phyloP scores from a whole-genome alignment of 106 monocot genomes.

The Dendrobium huoshanense region DNA sequence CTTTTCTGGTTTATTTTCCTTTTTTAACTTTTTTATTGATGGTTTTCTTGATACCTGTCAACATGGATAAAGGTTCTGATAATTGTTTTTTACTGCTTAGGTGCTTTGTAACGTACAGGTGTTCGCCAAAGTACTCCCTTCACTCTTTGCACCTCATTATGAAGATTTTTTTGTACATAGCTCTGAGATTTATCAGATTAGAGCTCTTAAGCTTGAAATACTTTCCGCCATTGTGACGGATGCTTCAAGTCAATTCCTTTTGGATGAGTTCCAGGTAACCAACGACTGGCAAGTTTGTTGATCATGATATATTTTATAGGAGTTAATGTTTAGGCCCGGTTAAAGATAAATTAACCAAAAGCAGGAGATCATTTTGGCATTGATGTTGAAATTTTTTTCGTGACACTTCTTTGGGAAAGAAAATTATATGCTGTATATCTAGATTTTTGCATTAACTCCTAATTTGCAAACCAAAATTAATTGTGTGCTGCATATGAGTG shows the following conservation, averaged over 20 bases:
- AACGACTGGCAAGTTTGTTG: neutral
- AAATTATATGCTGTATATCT: neutral
- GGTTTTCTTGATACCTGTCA: neutral
- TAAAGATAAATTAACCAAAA: neutral
- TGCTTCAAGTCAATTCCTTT: constrained; percentile 53
- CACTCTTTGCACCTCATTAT: constrained; percentile 68
- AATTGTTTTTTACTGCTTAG: constrained; percentile 28
- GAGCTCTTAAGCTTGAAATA: constrained; percentile 84
- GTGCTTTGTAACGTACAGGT: constrained; percentile 81
- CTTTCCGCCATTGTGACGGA: constrained; percentile 73
- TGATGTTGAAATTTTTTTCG: neutral
- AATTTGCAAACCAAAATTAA: neutral
- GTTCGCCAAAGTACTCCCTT: constrained; percentile 71
- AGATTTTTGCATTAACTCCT: too few species aligned
- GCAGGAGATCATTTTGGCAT: neutral
- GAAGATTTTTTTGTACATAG: constrained; percentile 80
- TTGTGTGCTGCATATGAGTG: neutral
- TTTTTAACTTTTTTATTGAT: neutral
- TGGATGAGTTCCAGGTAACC: constrained; percentile 89
- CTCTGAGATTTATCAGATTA: constrained; percentile 70
- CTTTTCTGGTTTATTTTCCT: neutral
- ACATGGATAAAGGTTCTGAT: neutral
- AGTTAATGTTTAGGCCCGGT: neutral
- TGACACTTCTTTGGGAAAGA: neutral
- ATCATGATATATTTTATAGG: neutral